These are phyloP conservation scores for Neoascochyta sp. DNA, from an alignment of 2,329 filamentous ascomycete genomes.

Conservation along the genomic window DNA sequence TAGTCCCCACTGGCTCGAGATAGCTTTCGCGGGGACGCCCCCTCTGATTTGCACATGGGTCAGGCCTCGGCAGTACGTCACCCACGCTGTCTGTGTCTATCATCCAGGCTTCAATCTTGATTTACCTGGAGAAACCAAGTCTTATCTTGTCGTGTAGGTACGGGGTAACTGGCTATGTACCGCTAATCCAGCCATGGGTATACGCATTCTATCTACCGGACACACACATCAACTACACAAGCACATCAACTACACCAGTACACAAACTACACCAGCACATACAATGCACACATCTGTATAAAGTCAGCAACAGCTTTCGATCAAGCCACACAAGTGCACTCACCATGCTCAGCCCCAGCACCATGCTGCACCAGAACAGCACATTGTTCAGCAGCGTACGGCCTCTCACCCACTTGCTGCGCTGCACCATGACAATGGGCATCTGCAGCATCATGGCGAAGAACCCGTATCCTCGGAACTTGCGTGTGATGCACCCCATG, in stretches of 20 bases:
- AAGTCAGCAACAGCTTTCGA: constrained; percentile 9
- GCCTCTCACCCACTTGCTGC: constrained; percentile 70
- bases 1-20: no score
- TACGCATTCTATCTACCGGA: no score
- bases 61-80: no score
- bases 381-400: constrained; percentile 69
- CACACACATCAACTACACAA: no score
- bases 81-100: no score
- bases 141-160: no score
- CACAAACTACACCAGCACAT: constrained; percentile 40
- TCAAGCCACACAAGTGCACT: constrained; percentile 32
- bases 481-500: constrained; percentile 97
- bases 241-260: constrained; percentile 31
- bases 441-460: constrained; percentile 94
- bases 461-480: constrained; percentile 90
- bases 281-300: constrained; percentile 38
- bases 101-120: no score
- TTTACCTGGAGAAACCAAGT: no score
- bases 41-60: no score
- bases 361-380: constrained; percentile 90
- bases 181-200: no score
- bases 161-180: no score
- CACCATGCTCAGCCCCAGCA: constrained; percentile 77
- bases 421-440: constrained; percentile 88
- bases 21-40: no score